Percentiles rank a stretch among this genome's conserved stretches.
Evolutionary conservation across 1,284 basidiomycete genomes (phyloP).

Genomic region (Amylostereum chailletii): DNA sequence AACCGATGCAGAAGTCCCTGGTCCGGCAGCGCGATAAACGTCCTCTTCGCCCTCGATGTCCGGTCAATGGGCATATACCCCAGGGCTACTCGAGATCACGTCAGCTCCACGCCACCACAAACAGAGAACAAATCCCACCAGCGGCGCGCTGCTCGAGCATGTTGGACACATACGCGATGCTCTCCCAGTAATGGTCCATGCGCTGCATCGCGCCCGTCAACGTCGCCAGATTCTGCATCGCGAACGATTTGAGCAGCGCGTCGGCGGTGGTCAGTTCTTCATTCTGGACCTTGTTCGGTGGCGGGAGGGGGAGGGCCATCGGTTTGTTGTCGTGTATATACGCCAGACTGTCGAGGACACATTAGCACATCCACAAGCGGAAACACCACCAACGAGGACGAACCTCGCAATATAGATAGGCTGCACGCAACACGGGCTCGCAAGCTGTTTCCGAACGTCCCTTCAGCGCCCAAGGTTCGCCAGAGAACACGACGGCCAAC

Average conservation of each 20-base stretch:
- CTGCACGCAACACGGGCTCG: conserved; percentile 22
- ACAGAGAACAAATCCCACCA: too few species aligned
- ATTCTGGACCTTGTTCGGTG: background rate
- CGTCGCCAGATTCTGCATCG: conserved; percentile 23
- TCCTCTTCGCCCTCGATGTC: conserved; percentile 16
- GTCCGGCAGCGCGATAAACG: conserved; percentile 30
- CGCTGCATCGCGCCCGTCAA: conserved; percentile 22
- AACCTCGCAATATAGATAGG: conserved; percentile 24
- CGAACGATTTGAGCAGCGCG: conserved; percentile 25
- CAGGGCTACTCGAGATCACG: background rate
- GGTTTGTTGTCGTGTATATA: conserved; percentile 28
- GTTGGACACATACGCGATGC: conserved; percentile 22
- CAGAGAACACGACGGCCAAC: background rate
- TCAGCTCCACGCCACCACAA: too few species aligned
- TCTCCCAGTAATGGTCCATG: conserved; percentile 31
- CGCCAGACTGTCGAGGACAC: conserved; percentile 19
- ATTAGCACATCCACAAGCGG: background rate
- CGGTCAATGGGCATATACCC: background rate
- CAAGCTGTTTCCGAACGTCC: conserved; percentile 11
- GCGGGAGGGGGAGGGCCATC: conserved; percentile 8
- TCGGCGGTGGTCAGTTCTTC: conserved; percentile 17
- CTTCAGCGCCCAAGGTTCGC: background rate
- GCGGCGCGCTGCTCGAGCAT: conserved; percentile 16
- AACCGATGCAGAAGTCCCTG: conserved; percentile 27
- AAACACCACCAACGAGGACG: background rate